Evolutionary conservation across 1,284 basidiomycete genomes (phyloP).

Genomic region (Ustilago cynodontis): DNA sequence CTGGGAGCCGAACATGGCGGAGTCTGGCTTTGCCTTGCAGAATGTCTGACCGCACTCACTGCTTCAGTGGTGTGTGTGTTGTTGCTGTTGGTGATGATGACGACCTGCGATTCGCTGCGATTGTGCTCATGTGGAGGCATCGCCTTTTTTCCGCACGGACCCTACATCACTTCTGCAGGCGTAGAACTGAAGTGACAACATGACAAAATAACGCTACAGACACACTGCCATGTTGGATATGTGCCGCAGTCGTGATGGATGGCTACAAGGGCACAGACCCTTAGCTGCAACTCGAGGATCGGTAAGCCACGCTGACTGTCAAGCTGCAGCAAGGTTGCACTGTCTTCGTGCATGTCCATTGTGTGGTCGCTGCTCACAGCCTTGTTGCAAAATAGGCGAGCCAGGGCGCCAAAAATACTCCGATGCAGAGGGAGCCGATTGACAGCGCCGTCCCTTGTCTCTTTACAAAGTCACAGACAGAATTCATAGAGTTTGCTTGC

Average conservation of each 20-base stretch:
- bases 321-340: conserved; percentile 1
- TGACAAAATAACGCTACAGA: background rate
- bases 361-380: background rate
- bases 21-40: background rate
- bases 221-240: background rate
- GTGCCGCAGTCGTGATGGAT: background rate
- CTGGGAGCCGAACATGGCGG: background rate
- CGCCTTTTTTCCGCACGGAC: conserved; percentile 8
- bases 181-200: background rate
- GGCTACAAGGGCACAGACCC: background rate
- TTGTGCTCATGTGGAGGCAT: conserved; percentile 14
- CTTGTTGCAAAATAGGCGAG: conserved; percentile 1
- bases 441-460: background rate
- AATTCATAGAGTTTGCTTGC: background rate
- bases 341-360: background rate
- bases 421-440: conserved; percentile 13
- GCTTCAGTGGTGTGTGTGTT: background rate
- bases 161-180: background rate
- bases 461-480: too few relatives aligned
- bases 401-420: conserved; percentile 10
- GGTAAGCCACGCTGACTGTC: conserved; percentile 1
- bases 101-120: background rate
- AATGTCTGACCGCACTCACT: background rate
- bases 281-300: conserved; percentile 14
- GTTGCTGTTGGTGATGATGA: background rate